Percentiles rank a stretch among this genome's conserved stretches.
These are phyloP conservation scores for Tuber magnatum DNA, from an alignment of 495 filamentous ascomycete genomes.

Conservation along the genomic window DNA sequence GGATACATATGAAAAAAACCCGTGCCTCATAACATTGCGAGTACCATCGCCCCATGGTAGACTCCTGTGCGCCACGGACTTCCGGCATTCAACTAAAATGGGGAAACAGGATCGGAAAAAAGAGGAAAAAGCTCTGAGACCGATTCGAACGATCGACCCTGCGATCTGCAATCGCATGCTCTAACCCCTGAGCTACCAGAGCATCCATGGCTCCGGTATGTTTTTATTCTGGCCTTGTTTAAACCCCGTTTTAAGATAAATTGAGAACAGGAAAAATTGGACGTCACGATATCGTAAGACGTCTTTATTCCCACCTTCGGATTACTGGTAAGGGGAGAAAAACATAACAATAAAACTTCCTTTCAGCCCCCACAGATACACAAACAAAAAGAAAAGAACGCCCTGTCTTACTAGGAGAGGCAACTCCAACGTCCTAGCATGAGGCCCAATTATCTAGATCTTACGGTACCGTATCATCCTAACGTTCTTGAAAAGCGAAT, in stretches of 20 bases:
- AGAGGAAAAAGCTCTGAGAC: conserved; percentile 23
- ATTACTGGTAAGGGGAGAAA: not conserved
- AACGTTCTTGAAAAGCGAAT: not conserved
- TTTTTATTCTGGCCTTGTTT: not conserved
- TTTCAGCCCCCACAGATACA: not conserved
- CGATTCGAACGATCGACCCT: conserved; percentile 34
- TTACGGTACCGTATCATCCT: not conserved
- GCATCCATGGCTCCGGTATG: not conserved
- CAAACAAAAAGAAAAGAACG: not conserved
- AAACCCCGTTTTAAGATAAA: not conserved
- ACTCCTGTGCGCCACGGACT: not conserved
- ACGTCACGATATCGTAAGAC: not conserved
- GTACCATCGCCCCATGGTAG: not conserved
- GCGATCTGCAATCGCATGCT: conserved; percentile 35
- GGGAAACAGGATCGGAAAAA: not conserved
- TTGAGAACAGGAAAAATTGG: not conserved
- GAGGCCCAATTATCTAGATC: not conserved
- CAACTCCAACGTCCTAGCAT: not conserved
- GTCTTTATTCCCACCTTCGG: not conserved
- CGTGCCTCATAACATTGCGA: not conserved
- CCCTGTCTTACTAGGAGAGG: not conserved
- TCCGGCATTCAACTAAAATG: not conserved
- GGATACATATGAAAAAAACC: not conserved
- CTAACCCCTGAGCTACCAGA: conserved; percentile 35
- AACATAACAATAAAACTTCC: not conserved